These are phyloP conservation scores for Euphorbia celastroides DNA, from an alignment of 441 rosid genomes.

Conservation along the genomic window DNA sequence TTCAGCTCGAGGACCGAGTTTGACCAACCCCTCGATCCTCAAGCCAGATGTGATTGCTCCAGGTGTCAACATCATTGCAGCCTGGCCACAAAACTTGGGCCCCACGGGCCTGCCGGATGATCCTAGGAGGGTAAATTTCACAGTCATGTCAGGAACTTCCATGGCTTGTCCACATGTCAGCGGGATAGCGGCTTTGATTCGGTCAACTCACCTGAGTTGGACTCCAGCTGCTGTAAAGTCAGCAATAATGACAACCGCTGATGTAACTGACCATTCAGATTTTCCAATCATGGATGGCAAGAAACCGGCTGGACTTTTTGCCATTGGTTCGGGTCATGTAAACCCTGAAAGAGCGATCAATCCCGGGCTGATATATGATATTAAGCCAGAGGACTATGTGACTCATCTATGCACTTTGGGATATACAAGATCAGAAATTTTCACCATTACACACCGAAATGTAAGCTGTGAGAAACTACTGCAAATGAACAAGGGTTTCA, in stretches of 20 bases:
- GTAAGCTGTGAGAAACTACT: constrained; percentile 47
- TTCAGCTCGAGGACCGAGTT: constrained; percentile 77
- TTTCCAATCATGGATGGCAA: constrained; percentile 56
- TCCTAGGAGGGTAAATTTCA: constrained; percentile 57
- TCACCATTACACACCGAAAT: constrained; percentile 73
- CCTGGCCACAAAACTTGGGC: constrained; percentile 77
- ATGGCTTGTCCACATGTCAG: constrained; percentile 86
- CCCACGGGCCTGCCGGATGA: constrained; percentile 69
- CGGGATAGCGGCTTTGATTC: constrained; percentile 71
- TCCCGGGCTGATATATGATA: constrained; percentile 72
- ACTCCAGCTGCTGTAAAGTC: constrained; percentile 76
- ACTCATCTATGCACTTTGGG: constrained; percentile 64
- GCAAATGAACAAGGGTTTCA: constrained; percentile 43
- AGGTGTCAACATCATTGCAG: constrained; percentile 72
- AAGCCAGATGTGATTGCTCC: constrained; percentile 83
- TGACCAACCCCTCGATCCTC: constrained; percentile 61
- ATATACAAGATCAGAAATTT: constrained; percentile 56
- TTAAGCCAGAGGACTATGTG: constrained; percentile 51
- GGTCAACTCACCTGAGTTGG: constrained; percentile 67
- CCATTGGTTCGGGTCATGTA: constrained; percentile 67
- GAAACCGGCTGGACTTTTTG: constrained; percentile 49
- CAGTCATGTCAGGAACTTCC: constrained; percentile 73
- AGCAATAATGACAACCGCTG: constrained; percentile 79
- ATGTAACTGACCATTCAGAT: constrained; percentile 43
- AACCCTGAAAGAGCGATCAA: constrained; percentile 59